A percentile compares a stretch with the other conserved stretches of the same genome.
phyloP scores from a whole-genome alignment of 2,329 filamentous ascomycete genomes.

The Chaetomium strumarium region DNA sequence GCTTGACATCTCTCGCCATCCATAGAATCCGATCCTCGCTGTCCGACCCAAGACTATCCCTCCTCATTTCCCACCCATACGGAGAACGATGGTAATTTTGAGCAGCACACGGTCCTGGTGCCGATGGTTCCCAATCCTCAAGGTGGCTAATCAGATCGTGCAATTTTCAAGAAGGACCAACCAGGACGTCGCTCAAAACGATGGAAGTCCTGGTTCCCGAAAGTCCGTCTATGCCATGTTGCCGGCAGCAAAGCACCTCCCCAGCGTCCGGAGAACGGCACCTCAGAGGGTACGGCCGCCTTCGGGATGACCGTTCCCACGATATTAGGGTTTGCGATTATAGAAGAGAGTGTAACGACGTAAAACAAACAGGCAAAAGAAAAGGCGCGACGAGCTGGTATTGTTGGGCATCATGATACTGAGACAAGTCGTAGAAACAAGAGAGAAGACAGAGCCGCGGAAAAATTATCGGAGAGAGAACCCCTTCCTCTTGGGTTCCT shows the following conservation, averaged over 20 bases:
- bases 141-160: slow-evolving; percentile 23
- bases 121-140: slow-evolving; percentile 15
- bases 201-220: slow-evolving; percentile 5
- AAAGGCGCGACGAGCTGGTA: slow-evolving; percentile 52
- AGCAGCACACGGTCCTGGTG: slow-evolving; percentile 13
- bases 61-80: slow-evolving; percentile 12
- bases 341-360: slow-evolving; percentile 35
- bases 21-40: slow-evolving; percentile 5
- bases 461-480: slow-evolving; percentile 86
- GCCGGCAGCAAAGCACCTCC: slow-evolving; percentile 19
- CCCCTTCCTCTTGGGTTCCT: slow-evolving; percentile 98
- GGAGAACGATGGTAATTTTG: slow-evolving; percentile 16
- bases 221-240: slow-evolving; percentile 11
- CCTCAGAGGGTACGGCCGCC: slow-evolving; percentile 21
- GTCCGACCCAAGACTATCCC: slow-evolving; percentile 1
- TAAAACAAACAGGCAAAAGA: slow-evolving; percentile 44
- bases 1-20: neutral
- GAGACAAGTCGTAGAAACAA: slow-evolving; percentile 41
- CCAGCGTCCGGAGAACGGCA: slow-evolving; percentile 17
- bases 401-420: slow-evolving; percentile 55
- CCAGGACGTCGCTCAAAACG: slow-evolving; percentile 9
- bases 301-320: slow-evolving; percentile 29
- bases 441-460: slow-evolving; percentile 22
- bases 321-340: slow-evolving; percentile 41
- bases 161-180: slow-evolving; percentile 20